A percentile compares a stretch with the other conserved stretches of the same genome.
These are phyloP conservation scores for Suillus cothurnatus DNA, from an alignment of 768 basidiomycete genomes.

Conservation along the genomic window DNA sequence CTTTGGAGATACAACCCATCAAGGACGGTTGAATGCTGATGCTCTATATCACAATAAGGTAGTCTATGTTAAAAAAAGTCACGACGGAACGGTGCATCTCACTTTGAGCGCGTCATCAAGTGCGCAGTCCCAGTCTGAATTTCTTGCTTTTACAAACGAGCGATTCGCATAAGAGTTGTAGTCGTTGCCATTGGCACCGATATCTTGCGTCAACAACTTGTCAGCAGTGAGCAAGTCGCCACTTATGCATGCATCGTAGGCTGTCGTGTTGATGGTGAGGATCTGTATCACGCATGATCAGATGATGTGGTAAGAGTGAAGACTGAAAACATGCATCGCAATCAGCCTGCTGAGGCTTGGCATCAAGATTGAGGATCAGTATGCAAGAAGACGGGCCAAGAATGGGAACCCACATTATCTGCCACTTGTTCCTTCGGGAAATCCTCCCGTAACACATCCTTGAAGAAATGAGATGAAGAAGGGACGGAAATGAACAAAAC, in stretches of 20 bases:
- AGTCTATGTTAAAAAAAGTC: background rate
- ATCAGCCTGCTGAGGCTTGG: too few relatives aligned
- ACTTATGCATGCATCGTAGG: background rate
- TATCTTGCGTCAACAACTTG: background rate
- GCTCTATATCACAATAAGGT: background rate
- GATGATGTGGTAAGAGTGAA: background rate
- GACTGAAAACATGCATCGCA: background rate
- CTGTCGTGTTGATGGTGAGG: background rate
- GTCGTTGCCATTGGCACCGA: background rate
- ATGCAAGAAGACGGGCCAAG: too few relatives aligned
- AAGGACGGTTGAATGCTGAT: background rate
- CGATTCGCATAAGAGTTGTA: background rate
- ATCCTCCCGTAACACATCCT: too few relatives aligned
- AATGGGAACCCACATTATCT: too few relatives aligned
- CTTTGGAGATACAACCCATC: background rate
- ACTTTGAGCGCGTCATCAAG: background rate
- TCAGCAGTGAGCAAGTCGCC: background rate
- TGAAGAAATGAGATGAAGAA: too few relatives aligned
- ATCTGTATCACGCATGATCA: background rate
- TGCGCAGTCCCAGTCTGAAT: background rate
- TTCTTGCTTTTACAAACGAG: background rate
- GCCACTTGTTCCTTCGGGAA: too few relatives aligned
- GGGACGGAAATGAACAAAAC: too few relatives aligned
- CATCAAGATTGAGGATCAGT: too few relatives aligned
- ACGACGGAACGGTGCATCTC: background rate